Base-by-base conservation (phyloP, 2,329 filamentous ascomycete genomes). In the Cladosporium sp. region DNA sequence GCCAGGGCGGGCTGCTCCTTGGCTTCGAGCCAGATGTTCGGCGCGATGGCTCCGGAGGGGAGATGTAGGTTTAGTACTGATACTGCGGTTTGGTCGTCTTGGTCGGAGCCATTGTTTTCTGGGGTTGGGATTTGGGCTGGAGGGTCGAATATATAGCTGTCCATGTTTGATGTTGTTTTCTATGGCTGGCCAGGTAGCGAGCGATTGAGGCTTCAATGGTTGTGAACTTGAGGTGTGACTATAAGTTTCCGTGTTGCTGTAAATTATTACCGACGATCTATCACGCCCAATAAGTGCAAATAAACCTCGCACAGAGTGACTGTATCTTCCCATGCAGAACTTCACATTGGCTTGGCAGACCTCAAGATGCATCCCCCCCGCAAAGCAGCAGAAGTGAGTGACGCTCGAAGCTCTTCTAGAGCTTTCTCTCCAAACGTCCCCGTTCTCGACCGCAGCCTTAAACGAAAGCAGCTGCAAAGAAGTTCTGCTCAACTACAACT, bases 1-100 rank as follows among this genome's bases (percentile, higher is more conserved):
- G 89, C 60, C 6, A 80, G 62, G 8, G 82, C 72, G 7, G 86
- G 85, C 67, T 89, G 86, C 9, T 73, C 64, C 56, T 79, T 80
- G 44, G 71, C 66, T 3, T 85, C 78, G 50, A 82, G 83, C 86
- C 86, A 89, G 42, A 84, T 84, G 64, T 89, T 85, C 29, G 73
- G 74, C 20, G 62, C 61, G 77, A 80, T n/a, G 77, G 80, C 56
- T 71, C 68, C 53, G 82, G 74, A 7, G 68, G 75, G 51, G 4
- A 80, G 72, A 53, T 79, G 73, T 1, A 90, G 78, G 60, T 87
- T 83, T 1, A 22, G 29, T 2, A 50, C 47, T 2, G 45, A 48
- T 27, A 48, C 45, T 7, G 40, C 29, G 13, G 45, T 36, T 41
- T 48, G 45, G 3, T 24, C 32, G 34, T 30, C 38, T 40, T 12